These are phyloP conservation scores for Pleoardoris graminearum DNA, from an alignment of 2,329 filamentous ascomycete genomes.

Conservation along the genomic window DNA sequence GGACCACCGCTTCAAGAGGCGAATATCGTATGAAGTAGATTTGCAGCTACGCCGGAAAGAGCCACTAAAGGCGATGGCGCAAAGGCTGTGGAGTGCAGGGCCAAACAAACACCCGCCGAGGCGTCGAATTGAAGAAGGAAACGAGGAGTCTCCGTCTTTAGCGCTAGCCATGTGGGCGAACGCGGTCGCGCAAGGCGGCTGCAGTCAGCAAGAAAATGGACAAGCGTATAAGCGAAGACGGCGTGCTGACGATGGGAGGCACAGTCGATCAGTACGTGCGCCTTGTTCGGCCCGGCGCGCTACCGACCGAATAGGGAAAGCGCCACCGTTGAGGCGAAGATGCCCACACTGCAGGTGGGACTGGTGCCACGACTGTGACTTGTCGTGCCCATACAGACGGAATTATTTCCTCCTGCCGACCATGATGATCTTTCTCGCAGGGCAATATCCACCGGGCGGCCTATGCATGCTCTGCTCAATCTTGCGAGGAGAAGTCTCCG, in stretches of 20 bases:
- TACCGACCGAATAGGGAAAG: background rate
- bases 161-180: background rate
- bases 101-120: conserved; percentile 8
- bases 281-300: conserved; percentile 11
- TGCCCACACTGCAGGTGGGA: background rate
- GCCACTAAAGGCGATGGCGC: conserved; percentile 1
- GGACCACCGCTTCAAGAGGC: no score
- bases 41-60: background rate
- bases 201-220: background rate
- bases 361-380: no score
- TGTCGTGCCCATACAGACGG: background rate
- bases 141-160: conserved; percentile 13
- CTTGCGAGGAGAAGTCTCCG: background rate
- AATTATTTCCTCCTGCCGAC: background rate
- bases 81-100: background rate
- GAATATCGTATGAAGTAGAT: no score
- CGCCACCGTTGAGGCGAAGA: background rate
- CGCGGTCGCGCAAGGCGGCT: conserved; percentile 1
- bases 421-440: background rate
- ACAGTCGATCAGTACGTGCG: conserved; percentile 23
- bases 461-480: background rate
- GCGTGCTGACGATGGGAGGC: conserved; percentile 12
- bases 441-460: background rate
- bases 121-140: conserved; percentile 8
- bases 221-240: conserved; percentile 1